phyloP scores from a whole-genome alignment of 2,329 filamentous ascomycete genomes.

The Podosphaera aphanis region DNA sequence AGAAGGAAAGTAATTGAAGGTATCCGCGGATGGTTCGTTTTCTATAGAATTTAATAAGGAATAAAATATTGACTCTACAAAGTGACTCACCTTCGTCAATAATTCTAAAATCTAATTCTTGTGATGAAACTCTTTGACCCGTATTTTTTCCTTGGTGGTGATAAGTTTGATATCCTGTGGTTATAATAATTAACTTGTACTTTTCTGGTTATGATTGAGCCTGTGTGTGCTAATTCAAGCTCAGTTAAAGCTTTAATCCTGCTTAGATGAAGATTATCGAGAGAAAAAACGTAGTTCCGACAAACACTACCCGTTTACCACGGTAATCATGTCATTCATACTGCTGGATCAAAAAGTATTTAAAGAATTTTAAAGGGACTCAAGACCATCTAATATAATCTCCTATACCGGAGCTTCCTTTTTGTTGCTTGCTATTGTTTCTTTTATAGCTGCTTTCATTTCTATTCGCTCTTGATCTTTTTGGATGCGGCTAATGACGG shows the following conservation, averaged over 20 bases:
- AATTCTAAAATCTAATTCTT: too few relatives aligned
- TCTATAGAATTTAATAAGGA: too few relatives aligned
- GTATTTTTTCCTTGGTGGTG: too few relatives aligned
- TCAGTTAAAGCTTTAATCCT: not conserved
- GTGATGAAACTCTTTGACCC: too few relatives aligned
- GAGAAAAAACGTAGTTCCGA: not conserved
- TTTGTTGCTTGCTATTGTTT: not conserved
- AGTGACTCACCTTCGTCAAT: too few relatives aligned
- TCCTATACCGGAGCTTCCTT: not conserved
- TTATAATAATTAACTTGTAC: too few relatives aligned
- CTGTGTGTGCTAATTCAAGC: not conserved
- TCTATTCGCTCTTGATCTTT: slow-evolving; percentile 14
- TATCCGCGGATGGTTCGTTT: too few relatives aligned
- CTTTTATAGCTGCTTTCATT: slow-evolving; percentile 5
- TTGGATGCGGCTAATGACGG: slow-evolving; percentile 19
- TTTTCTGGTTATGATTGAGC: too few relatives aligned
- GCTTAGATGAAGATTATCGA: not conserved
- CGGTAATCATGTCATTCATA: not conserved
- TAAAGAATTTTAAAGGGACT: not conserved
- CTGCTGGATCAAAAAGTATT: not conserved
- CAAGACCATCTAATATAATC: not conserved
- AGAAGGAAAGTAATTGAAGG: too few relatives aligned
- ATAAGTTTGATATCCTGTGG: too few relatives aligned
- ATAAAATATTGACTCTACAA: too few relatives aligned
- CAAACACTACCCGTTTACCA: not conserved